Conservation (phyloP, 1,139 yeast genomes). For the Kurtzmaniella quercitrusa region DNA sequence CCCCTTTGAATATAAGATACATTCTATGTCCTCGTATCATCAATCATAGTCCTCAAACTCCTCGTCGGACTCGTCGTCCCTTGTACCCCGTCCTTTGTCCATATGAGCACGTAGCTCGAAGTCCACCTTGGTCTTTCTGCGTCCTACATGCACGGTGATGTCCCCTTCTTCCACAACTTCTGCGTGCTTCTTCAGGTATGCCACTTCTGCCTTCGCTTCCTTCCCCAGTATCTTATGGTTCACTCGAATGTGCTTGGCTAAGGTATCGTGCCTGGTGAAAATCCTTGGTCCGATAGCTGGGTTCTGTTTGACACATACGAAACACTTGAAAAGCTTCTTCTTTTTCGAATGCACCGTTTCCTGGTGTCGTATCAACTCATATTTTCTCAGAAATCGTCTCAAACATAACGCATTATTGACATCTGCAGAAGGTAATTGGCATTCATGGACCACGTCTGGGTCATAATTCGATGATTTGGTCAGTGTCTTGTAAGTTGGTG, state of each 20-base stretch:
- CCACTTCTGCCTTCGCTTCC: constrained; percentile 57
- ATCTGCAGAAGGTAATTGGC: constrained; percentile 45
- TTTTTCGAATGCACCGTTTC: constrained; percentile 92
- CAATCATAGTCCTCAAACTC: constrained; percentile 1
- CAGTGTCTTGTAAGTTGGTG: constrained; percentile 17
- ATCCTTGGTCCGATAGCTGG: constrained; percentile 57
- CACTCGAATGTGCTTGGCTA: constrained; percentile 87
- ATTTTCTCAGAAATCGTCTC: constrained; percentile 87
- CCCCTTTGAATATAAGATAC: no score
- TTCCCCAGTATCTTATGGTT: constrained; percentile 73
- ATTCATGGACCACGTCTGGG: constrained; percentile 48
- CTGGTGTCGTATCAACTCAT: constrained; percentile 91
- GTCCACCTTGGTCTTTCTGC: constrained; percentile 46
- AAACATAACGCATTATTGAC: constrained; percentile 58
- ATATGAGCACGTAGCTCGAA: constrained; percentile 46
- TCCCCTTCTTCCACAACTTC: constrained; percentile 44
- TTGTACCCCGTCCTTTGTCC: constrained; percentile 29
- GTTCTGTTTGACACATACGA: constrained; percentile 69
- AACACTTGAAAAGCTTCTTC: constrained; percentile 82
- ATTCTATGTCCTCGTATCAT: neutral
- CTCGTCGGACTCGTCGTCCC: constrained; percentile 5
- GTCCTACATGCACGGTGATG: constrained; percentile 44
- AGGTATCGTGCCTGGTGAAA: constrained; percentile 90
- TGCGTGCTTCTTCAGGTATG: constrained; percentile 45
- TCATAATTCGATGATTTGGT: constrained; percentile 44